Percentiles rank a stretch among this genome's conserved stretches.
Conservation (phyloP, 257 asterid species). For the Paulownia fortunei region DNA sequence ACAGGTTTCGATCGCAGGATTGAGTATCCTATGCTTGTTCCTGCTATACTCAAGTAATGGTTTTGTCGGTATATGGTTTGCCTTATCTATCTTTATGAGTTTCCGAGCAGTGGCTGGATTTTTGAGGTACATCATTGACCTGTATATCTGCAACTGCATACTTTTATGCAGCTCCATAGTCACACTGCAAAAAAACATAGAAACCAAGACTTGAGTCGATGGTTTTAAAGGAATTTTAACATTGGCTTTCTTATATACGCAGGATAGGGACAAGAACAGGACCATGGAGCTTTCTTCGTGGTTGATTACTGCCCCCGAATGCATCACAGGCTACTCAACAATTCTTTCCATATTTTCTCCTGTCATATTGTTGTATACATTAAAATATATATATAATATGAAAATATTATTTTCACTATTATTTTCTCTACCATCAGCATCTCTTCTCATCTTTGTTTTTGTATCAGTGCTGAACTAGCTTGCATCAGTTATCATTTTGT, state of each 20-base stretch:
- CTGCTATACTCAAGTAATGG: conserved; percentile 40
- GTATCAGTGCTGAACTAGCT: no score
- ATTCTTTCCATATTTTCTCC: no score
- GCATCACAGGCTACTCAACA: no score
- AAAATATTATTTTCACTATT: no score
- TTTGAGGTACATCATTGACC: conserved; percentile 42
- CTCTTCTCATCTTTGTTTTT: no score
- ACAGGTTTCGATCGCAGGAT: conserved; percentile 39
- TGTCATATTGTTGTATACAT: no score
- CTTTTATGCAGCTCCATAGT: no score
- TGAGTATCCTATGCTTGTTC: conserved; percentile 43
- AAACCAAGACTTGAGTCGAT: neutral
- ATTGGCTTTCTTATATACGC: conserved; percentile 24
- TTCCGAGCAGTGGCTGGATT: conserved; percentile 52
- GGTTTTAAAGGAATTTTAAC: neutral
- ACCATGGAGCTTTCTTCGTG: conserved; percentile 52
- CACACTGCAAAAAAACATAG: no score
- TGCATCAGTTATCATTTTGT: no score
- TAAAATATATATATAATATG: no score
- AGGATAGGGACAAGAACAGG: conserved; percentile 61
- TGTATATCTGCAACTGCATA: no score
- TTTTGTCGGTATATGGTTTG: conserved; percentile 53
- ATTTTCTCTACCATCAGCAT: no score
- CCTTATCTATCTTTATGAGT: conserved; percentile 54
- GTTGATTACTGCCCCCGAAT: conserved; percentile 27